These are phyloP conservation scores for Petunia hybrid DNA, from an alignment of 305 asterid species.

Conservation along the genomic window DNA sequence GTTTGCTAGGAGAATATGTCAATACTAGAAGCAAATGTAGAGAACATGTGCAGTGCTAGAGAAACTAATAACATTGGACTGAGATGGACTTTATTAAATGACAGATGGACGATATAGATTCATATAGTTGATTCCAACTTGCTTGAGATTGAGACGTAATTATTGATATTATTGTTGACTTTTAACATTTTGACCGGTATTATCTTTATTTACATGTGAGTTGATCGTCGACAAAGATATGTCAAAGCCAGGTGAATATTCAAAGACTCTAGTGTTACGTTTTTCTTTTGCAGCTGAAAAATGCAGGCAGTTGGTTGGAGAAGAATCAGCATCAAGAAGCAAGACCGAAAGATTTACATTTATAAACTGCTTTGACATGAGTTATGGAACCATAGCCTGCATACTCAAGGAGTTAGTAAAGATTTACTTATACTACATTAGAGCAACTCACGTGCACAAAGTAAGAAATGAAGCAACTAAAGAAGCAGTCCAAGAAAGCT, in stretches of 20 bases:
- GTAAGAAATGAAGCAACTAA: conserved; percentile 49
- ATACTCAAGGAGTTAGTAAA: conserved; percentile 53
- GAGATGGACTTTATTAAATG: neutral
- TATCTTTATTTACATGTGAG: neutral
- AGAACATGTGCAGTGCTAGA: neutral
- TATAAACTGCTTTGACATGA: conserved; percentile 59
- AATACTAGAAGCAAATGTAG: neutral
- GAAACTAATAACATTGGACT: neutral
- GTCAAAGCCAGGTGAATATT: neutral
- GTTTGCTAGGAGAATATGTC: neutral
- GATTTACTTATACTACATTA: conserved; percentile 51
- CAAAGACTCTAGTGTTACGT: neutral
- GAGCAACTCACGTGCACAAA: conserved; percentile 55
- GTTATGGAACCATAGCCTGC: conserved; percentile 58
- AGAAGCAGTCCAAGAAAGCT: conserved; percentile 40
- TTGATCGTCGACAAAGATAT: conserved; percentile 2
- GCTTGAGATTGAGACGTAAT: neutral
- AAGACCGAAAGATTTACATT: conserved; percentile 56
- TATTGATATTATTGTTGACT: neutral
- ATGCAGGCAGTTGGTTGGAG: conserved; percentile 52
- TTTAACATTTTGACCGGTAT: neutral
- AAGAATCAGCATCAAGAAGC: conserved; percentile 46
- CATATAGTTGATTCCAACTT: neutral
- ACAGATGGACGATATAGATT: neutral
- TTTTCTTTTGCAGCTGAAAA: conserved; percentile 55